Evolutionary conservation across 2,329 filamentous ascomycete genomes (phyloP).

Genomic region (Alternaria sp.): DNA sequence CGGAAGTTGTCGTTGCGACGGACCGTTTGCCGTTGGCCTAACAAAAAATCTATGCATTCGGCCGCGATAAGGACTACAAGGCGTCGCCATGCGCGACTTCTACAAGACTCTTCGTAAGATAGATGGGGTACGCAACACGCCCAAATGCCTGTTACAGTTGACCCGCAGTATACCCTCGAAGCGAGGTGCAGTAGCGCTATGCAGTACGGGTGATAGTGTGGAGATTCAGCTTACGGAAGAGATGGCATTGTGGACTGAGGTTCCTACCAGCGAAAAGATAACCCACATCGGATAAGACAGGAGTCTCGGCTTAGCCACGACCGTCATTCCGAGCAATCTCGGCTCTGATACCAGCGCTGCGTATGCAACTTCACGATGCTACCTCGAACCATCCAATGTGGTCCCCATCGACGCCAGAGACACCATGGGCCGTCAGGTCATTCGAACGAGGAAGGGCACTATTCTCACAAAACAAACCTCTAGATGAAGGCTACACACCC

Average conservation of each 20-base stretch:
- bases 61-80: constrained; percentile 24
- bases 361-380: not conserved
- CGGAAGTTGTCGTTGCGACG: not conserved
- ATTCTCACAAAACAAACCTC: not conserved
- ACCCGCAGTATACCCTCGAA: constrained; percentile 3
- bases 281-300: not conserved
- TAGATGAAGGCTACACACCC: not conserved
- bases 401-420: not conserved
- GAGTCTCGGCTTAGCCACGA: not conserved
- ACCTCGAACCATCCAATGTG: not conserved
- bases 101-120: not conserved
- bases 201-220: constrained; percentile 21
- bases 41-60: constrained; percentile 5
- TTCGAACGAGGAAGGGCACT: not conserved
- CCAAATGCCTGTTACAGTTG: constrained; percentile 6
- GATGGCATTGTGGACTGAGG: constrained; percentile 6
- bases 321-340: not conserved
- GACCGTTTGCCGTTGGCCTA: not conserved
- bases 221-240: constrained; percentile 13
- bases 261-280: constrained; percentile 6
- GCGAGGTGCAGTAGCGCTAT: constrained; percentile 29
- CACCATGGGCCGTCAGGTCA: not conserved
- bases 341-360: not conserved
- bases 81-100: constrained; percentile 1
- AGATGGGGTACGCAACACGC: constrained; percentile 12